phyloP scores from a whole-genome alignment of 2,329 filamentous ascomycete species.

The Aureobasidium sp. region DNA sequence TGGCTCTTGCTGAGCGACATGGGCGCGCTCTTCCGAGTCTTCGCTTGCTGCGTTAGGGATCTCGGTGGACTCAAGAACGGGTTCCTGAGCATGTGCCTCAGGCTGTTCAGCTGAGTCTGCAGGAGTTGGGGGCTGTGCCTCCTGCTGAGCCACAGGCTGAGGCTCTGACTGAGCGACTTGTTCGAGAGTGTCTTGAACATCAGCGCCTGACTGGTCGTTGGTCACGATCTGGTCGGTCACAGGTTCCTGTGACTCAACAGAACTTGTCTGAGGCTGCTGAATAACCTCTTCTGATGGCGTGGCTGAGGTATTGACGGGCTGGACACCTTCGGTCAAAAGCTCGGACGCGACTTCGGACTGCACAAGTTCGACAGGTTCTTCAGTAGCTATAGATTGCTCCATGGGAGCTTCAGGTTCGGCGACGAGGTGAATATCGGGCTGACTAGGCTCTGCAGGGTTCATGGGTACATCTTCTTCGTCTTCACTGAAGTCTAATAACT shows the following conservation, averaged over 20 bases:
- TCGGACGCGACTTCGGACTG: not conserved
- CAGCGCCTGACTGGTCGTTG: too few species aligned
- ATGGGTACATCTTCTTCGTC: constrained; percentile 21
- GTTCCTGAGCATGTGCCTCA: not conserved
- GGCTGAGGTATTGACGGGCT: not conserved
- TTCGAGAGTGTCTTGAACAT: too few species aligned
- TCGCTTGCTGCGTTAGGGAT: not conserved
- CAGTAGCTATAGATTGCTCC: not conserved
- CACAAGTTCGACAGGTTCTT: constrained; percentile 6
- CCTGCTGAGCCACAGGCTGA: not conserved
- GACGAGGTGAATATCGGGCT: not conserved
- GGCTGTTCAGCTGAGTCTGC: not conserved
- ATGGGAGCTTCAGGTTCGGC: not conserved
- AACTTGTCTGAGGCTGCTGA: not conserved
- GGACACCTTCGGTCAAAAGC: constrained; percentile 6
- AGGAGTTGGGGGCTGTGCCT: not conserved
- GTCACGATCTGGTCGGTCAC: not conserved
- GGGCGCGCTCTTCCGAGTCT: not conserved
- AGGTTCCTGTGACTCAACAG: not conserved
- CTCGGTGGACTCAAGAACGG: not conserved
- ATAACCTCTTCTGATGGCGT: not conserved
- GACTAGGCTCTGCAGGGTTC: constrained; percentile 11
- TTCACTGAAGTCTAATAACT: constrained; percentile 33
- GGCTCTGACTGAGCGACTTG: not conserved
- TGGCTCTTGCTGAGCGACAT: not conserved